A percentile compares a stretch with the other conserved stretches of the same genome.
phyloP scores from a whole-genome alignment of 2,329 filamentous ascomycete genomes.

The Phoma sp. region DNA sequence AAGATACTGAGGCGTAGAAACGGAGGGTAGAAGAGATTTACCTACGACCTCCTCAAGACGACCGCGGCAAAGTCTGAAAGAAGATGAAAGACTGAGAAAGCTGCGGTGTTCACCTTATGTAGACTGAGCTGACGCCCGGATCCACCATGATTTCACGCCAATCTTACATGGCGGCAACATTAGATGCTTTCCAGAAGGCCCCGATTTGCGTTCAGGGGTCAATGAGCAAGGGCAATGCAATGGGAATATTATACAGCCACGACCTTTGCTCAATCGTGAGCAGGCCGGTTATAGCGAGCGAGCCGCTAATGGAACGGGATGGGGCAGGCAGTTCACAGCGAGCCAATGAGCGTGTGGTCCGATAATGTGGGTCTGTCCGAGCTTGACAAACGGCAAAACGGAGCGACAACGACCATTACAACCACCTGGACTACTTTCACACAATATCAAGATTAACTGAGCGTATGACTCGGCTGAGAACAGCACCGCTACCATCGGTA shows the following conservation, averaged over 20 bases:
- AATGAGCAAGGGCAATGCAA: neutral
- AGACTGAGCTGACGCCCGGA: neutral
- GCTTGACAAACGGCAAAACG: neutral
- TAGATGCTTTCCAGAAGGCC: neutral
- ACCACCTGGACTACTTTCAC: too few species aligned
- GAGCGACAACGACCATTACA: neutral
- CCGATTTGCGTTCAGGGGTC: neutral
- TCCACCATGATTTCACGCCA: neutral
- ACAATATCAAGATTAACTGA: too few species aligned
- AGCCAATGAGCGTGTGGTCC: constrained; percentile 8
- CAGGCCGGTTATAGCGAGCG: constrained; percentile 9
- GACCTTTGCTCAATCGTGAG: neutral
- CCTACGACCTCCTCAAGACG: too few species aligned
- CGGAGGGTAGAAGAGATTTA: neutral
- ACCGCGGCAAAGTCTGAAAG: neutral
- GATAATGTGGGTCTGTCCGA: neutral
- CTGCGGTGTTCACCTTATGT: neutral
- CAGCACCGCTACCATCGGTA: neutral
- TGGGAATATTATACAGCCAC: neutral
- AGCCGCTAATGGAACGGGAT: neutral
- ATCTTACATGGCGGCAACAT: neutral
- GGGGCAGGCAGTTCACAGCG: constrained; percentile 8
- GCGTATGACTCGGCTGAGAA: too few species aligned
- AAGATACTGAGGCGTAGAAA: neutral
- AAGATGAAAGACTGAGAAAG: neutral